Percentiles rank a stretch among this genome's conserved stretches.
Conservation (phyloP, 1,139 yeast species). For the Scheffersomyces cryptocercus region DNA sequence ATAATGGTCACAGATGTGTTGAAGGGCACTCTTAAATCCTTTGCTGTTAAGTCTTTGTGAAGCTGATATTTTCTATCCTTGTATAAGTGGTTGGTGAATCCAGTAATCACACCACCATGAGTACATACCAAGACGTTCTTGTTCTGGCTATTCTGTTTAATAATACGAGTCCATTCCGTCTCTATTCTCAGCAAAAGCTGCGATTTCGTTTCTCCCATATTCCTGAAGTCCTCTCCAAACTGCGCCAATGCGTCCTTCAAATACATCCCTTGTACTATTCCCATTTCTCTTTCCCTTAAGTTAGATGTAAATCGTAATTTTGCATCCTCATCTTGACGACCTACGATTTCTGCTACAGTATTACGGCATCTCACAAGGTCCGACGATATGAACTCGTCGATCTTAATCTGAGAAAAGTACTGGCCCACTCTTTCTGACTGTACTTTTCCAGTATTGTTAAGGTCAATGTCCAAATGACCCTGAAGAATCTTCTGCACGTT, state of each 20-base stretch:
- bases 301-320: slow-evolving; percentile 29
- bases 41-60: slow-evolving; percentile 32
- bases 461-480: slow-evolving; percentile 66
- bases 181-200: slow-evolving; percentile 53
- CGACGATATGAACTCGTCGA: slow-evolving; percentile 58
- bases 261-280: slow-evolving; percentile 72
- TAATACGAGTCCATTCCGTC: slow-evolving; percentile 45
- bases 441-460: slow-evolving; percentile 57
- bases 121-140: slow-evolving; percentile 65
- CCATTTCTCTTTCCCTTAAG: slow-evolving; percentile 81
- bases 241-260: slow-evolving; percentile 60
- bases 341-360: slow-evolving; percentile 46
- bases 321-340: slow-evolving; percentile 22
- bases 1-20: slow-evolving; percentile 73
- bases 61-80: slow-evolving; percentile 38
- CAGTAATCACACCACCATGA: slow-evolving; percentile 85
- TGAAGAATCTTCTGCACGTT: slow-evolving; percentile 67
- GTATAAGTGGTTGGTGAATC: slow-evolving; percentile 51
- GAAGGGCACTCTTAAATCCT: slow-evolving; percentile 60
- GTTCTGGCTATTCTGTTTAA: slow-evolving; percentile 38
- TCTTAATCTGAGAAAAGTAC: slow-evolving; percentile 33
- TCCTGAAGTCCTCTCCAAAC: slow-evolving; percentile 38
- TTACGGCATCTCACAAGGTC: slow-evolving; percentile 63
- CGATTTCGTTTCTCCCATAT: slow-evolving; percentile 44
- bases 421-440: slow-evolving; percentile 59